Conservation (phyloP, 1,284 basidiomycete species). For the Naganishia albida region DNA sequence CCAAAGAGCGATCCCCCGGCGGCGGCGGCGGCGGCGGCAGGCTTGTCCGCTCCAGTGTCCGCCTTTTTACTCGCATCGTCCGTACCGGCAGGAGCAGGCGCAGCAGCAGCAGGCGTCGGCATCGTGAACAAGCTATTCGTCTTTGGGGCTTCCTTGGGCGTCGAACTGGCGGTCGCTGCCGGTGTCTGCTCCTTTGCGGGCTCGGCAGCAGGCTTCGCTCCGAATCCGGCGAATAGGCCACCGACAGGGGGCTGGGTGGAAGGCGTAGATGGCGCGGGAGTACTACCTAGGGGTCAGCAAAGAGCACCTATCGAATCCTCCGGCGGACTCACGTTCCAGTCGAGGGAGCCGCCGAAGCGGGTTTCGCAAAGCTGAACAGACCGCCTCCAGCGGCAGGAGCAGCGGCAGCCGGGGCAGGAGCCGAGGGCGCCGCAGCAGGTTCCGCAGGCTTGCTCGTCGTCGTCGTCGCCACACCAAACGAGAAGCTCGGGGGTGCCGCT, state of each 20-base stretch:
- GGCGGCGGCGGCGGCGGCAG: slow-evolving; percentile 20
- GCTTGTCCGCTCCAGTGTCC: slow-evolving; percentile 14
- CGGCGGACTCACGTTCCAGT: slow-evolving; percentile 15
- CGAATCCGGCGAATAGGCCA: slow-evolving; percentile 8
- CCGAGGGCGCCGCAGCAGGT: background rate
- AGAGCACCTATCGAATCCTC: background rate
- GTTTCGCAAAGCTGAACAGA: slow-evolving; percentile 24
- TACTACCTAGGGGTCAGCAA: background rate
- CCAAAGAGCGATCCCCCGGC: slow-evolving; percentile 25
- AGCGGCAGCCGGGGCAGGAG: slow-evolving; percentile 23
- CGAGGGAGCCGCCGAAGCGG: slow-evolving; percentile 19
- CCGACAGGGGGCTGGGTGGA: slow-evolving; percentile 1
- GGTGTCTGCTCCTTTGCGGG: background rate
- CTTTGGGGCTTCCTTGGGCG: slow-evolving; percentile 14
- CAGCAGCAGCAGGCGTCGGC: slow-evolving; percentile 15
- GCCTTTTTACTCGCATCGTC: background rate
- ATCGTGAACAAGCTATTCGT: slow-evolving; percentile 3
- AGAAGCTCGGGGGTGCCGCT: slow-evolving; percentile 12
- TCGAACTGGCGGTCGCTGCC: slow-evolving; percentile 5
- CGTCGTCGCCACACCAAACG: slow-evolving; percentile 1
- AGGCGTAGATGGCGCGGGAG: slow-evolving; percentile 24
- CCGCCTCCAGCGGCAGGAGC: slow-evolving; percentile 24
- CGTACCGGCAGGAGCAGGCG: background rate
- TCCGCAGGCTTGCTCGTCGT: background rate
- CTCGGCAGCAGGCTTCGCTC: slow-evolving; percentile 18